These are phyloP conservation scores for Leavenworthia alabamica DNA, from an alignment of 345 rosid species.

Conservation along the genomic window DNA sequence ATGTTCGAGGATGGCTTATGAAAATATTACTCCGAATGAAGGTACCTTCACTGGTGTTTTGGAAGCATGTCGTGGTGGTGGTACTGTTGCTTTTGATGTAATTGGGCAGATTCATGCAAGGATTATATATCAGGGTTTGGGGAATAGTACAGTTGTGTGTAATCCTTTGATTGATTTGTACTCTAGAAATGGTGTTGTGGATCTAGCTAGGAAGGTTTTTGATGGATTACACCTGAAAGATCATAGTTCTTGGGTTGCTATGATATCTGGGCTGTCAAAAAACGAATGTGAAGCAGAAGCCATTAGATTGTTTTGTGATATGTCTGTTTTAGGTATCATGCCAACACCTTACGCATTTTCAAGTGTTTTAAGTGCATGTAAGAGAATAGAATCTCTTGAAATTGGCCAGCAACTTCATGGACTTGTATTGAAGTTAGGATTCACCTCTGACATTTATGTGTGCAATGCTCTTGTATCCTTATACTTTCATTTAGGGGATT, in stretches of 20 bases:
- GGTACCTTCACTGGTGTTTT: conserved; percentile 38
- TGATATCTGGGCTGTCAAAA: conserved; percentile 68
- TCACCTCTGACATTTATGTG: conserved; percentile 55
- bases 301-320: conserved; percentile 44
- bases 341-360: conserved; percentile 77
- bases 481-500: conserved; percentile 50
- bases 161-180: conserved; percentile 69
- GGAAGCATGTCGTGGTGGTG: conserved; percentile 42
- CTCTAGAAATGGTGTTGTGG: conserved; percentile 50
- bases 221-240: conserved; percentile 47
- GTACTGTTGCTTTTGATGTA: conserved; percentile 26
- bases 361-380: conserved; percentile 76
- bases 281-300: conserved; percentile 60
- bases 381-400: conserved; percentile 48
- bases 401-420: conserved; percentile 69
- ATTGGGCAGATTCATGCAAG: conserved; percentile 62
- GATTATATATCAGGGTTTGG: conserved; percentile 52
- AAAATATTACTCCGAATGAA: conserved; percentile 39
- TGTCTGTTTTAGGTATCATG: conserved; percentile 45
- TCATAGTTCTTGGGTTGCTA: conserved; percentile 75
- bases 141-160: conserved; percentile 36
- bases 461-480: conserved; percentile 82
- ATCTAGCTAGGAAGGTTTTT: conserved; percentile 51
- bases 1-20: conserved; percentile 40
- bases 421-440: conserved; percentile 62